Evolutionary conservation across 768 basidiomycete genomes (phyloP), one percentile per base, ranked within the genome.

Genomic region (Mycena haematopus): DNA sequence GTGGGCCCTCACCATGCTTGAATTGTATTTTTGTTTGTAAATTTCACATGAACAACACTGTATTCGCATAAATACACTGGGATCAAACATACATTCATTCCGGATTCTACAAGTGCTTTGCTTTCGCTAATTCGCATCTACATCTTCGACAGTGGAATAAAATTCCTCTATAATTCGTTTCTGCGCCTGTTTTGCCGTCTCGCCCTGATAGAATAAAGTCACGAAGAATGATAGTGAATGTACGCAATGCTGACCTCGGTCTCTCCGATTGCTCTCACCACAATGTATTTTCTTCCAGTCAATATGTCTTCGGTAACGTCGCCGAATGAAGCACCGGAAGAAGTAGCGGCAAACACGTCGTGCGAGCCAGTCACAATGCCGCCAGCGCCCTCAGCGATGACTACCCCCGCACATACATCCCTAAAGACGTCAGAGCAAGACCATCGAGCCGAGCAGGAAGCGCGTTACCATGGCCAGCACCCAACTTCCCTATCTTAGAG

Each of bases 381-480:
- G 6, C 96, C 96, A 0, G 96, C 92, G 73, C 96, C 96, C 63
- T 92, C 84, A 0, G 92, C 90, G 63, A 99, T 96, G 68, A 96
- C 88, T 14, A 92, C 87, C 0, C 95, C 96, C 3, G 96, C 95
- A 68, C 89, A 93, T 45, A 96, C 90, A 74, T 96, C 92, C 95
- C 65, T 66, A 27, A 27, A 25, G 31, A 24, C 8, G 6, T 55
- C 11, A 50, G 25, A 21, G n/a, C 35, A 14, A 17, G 13, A 15
- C 33, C 27, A 15, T 10, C 10, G 22, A 40, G 19, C 14, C 8
- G n/a, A 27, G 22, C 31, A 6, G 17, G 6, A 4, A 36, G 36
- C 6, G 3, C 21, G 1, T 53, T 24, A 66, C 65, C 93, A 96
- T 15, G 91, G 86, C 80, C 81, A 84, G 65, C 82, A 84, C 24